Base-by-base conservation (phyloP, 1,139 yeast genomes). In the Yueomyces sp. region DNA sequence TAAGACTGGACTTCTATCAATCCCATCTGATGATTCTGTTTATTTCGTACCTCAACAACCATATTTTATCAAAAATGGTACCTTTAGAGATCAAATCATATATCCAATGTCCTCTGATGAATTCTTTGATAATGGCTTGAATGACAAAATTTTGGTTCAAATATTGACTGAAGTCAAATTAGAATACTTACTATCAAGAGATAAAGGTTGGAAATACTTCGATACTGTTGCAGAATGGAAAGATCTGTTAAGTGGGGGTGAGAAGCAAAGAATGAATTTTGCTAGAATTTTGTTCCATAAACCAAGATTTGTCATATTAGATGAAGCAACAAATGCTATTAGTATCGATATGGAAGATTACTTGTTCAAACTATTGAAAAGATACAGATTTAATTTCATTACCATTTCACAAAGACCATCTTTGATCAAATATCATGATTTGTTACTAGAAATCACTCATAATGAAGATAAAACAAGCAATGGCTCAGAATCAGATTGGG, bases 271-370 rank as follows among this genome's bases (percentile, higher is more conserved):
- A 56, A 74, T 87, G 59, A 80, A 87, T 64, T 83, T 89, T 68
- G 96, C 96, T 0, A 71, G 96, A 53, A 75, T 89, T 4, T 68
- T 89, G 52, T 86, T 82, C 66, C 84, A 83, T 61, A 72, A 73
- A 43, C 96, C 96, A 38, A 73, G 74, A 58, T 83, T 84, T 62
- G 91, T 89, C 2, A 77, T 89, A 4, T 72, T 89, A 50, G 97
- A 89, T 63, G 96, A 89, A 63, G 85, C 95, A 33, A 89, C 96
- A 8, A 84, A 87, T 57, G 96, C 97, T 0, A 91, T 89, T 12
- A 78, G 89, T 46, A 81, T 84, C 36, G 97, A 89, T 62, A 89
- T 85, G 59, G 97, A 89, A 63, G 96, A 89, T 51, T 75, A 80
- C 49, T 69, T 89, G 46, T 89, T 87, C 63, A 95, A 85, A 56